Conservation (phyloP, 179 eudicot genomes). For the Beta corolliflora region DNA sequence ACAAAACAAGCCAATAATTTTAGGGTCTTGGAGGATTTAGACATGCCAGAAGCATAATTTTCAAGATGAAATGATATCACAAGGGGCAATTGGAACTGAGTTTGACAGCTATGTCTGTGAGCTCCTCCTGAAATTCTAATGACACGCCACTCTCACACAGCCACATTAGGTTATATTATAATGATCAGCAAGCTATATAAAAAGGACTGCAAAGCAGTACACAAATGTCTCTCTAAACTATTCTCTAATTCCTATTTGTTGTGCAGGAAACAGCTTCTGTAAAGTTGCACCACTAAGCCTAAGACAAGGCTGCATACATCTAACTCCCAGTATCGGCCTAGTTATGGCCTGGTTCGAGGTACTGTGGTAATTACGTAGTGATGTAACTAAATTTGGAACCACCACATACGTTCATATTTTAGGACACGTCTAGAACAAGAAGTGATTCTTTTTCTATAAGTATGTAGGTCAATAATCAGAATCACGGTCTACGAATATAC, state of each 20-base stretch:
- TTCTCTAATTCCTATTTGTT: background rate
- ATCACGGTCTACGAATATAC: background rate
- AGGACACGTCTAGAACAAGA: background rate
- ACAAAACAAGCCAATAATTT: background rate
- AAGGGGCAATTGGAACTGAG: background rate
- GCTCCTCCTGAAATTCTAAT: background rate
- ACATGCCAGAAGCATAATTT: background rate
- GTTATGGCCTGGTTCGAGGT: background rate
- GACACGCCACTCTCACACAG: background rate
- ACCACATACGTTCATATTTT: background rate
- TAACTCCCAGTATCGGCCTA: background rate
- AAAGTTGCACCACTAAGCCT: background rate
- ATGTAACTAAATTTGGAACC: background rate
- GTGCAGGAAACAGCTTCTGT: background rate
- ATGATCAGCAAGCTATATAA: background rate
- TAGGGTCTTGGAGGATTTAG: background rate
- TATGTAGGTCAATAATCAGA: conserved; percentile 1
- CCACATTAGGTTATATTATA: background rate
- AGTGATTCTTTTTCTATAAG: background rate
- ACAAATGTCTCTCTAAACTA: background rate
- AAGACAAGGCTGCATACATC: background rate
- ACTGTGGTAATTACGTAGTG: background rate
- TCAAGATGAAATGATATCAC: background rate
- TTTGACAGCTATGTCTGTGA: background rate
- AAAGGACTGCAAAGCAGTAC: background rate